These are phyloP conservation scores for Allantophomopsis cytisporea DNA, from an alignment of 2,329 filamentous ascomycete genomes.

Conservation along the genomic window DNA sequence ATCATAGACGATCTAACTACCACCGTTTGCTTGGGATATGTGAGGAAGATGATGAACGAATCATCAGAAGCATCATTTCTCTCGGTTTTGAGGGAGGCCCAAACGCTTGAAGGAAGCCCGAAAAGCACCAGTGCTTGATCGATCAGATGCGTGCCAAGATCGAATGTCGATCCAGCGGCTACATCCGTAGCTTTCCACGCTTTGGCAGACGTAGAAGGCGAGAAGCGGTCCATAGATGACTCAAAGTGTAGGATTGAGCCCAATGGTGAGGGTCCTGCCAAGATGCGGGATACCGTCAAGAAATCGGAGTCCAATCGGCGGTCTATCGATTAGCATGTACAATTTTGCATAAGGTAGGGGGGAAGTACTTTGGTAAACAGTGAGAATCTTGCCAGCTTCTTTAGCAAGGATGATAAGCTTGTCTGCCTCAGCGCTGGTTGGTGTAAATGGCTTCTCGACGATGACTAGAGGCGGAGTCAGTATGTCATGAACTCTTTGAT, in stretches of 20 bases:
- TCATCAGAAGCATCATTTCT: constrained; percentile 13
- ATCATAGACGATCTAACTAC: too few species aligned
- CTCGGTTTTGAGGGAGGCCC: constrained; percentile 15
- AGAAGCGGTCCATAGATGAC: too few species aligned
- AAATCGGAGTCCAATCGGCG: too few species aligned
- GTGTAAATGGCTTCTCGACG: constrained; percentile 24
- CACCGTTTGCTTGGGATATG: constrained; percentile 10
- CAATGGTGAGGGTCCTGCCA: too few species aligned
- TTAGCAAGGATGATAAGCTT: constrained; percentile 18
- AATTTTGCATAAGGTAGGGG: too few species aligned
- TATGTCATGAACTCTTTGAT: not conserved
- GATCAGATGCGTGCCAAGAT: constrained; percentile 23
- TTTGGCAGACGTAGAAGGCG: too few species aligned
- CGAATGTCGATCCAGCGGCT: too few species aligned
- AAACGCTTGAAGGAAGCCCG: constrained; percentile 18
- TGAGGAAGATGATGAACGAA: constrained; percentile 20
- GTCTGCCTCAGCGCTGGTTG: constrained; percentile 18
- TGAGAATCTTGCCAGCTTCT: constrained; percentile 17
- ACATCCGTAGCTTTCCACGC: too few species aligned
- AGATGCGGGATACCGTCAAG: too few species aligned
- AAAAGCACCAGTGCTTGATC: constrained; percentile 23
- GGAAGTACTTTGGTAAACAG: constrained; percentile 19
- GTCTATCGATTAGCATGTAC: too few species aligned
- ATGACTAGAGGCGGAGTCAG: constrained; percentile 14
- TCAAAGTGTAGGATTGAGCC: too few species aligned